Conservation (phyloP, 768 basidiomycete genomes). For the Lentinus brumalis region DNA sequence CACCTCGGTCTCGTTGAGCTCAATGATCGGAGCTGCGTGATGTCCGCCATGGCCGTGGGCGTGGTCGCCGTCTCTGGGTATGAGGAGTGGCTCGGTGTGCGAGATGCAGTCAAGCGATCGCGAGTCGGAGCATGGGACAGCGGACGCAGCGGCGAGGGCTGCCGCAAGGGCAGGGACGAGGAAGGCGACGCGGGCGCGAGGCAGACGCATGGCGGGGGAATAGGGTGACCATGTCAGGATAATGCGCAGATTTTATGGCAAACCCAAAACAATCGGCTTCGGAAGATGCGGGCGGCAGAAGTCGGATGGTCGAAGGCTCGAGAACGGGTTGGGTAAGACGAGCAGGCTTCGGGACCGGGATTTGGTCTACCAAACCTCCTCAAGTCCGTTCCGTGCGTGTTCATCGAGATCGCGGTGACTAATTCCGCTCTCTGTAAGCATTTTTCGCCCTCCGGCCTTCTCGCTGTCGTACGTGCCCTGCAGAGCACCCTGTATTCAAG, state of each 20-base stretch:
- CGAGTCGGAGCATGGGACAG: background rate
- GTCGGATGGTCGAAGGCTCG: conserved; percentile 24
- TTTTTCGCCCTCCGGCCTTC: background rate
- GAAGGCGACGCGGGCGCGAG: conserved; percentile 27
- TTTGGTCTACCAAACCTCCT: background rate
- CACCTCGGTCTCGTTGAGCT: conserved; percentile 80
- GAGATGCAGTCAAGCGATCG: conserved; percentile 11
- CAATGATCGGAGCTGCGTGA: conserved; percentile 51
- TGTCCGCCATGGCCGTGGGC: conserved; percentile 45
- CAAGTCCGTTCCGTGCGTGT: background rate
- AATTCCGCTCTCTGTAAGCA: background rate
- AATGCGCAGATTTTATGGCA: conserved; percentile 2
- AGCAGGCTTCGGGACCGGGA: background rate
- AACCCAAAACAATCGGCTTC: background rate
- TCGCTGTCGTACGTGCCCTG: too few relatives aligned
- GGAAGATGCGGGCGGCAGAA: conserved; percentile 17
- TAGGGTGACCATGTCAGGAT: conserved; percentile 26
- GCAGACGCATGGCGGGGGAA: conserved; percentile 29
- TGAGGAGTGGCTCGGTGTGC: conserved; percentile 12
- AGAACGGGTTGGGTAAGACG: conserved; percentile 22
- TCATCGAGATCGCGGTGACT: conserved; percentile 12
- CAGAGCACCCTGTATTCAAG: too few relatives aligned
- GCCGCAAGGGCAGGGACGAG: conserved; percentile 28
- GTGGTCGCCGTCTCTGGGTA: conserved; percentile 36
- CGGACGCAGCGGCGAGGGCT: conserved; percentile 16